Conservation (phyloP, 208 protist species). For the Trypanosoma grayi region DNA sequence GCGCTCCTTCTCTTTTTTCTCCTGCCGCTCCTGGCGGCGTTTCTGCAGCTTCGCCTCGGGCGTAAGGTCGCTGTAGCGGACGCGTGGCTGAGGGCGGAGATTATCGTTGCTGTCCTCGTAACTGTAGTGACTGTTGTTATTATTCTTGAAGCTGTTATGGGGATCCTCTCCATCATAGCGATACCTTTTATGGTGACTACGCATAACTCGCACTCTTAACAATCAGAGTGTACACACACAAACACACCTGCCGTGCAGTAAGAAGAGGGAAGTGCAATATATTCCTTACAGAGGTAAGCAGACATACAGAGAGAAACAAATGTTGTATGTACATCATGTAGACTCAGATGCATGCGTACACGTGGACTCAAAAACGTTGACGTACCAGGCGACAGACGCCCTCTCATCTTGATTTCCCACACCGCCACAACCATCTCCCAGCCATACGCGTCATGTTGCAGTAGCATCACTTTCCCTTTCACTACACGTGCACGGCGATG, state of each 20-base stretch:
- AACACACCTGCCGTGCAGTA: too few relatives aligned
- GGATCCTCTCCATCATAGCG: conserved; percentile 35
- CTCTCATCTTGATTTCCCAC: too few relatives aligned
- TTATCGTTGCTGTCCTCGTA: neutral
- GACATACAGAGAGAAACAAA: too few relatives aligned
- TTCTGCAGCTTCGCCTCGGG: conserved; percentile 63
- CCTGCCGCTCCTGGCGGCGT: conserved; percentile 67
- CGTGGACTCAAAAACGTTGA: too few relatives aligned
- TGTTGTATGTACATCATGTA: too few relatives aligned
- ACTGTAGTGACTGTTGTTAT: neutral
- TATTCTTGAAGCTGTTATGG: too few relatives aligned
- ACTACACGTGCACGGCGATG: conserved; percentile 18
- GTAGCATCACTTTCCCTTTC: neutral
- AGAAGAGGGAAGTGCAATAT: too few relatives aligned
- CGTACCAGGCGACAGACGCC: too few relatives aligned
- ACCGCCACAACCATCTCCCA: neutral
- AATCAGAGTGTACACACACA: neutral
- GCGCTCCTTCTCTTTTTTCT: conserved; percentile 87
- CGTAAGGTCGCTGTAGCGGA: conserved; percentile 77
- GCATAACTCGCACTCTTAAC: conserved; percentile 11
- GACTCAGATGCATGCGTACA: too few relatives aligned
- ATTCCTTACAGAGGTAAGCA: too few relatives aligned
- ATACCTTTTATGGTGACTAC: conserved; percentile 32
- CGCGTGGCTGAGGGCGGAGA: conserved; percentile 8
- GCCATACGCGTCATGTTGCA: neutral